Evolutionary conservation across 176 grass and related monocot species (phyloP), one percentile per base, ranked within the genome.

Genomic region (Juncus effusus): DNA sequence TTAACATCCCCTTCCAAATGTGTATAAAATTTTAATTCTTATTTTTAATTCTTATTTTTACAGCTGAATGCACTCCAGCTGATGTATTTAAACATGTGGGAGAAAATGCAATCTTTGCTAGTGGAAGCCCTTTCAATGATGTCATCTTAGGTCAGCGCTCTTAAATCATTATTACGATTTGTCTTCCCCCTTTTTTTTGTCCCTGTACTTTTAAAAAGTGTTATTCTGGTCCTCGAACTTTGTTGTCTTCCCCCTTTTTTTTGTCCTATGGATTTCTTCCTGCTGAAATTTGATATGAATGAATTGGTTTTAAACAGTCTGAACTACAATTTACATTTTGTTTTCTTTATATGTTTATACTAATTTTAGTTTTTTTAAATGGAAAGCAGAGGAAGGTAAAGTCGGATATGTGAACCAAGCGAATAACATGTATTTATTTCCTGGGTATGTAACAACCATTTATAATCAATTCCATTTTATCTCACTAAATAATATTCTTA

Each of bases 351-450:
- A 55, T 40, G 3, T 59, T 16, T 71, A 59, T 19, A 56, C 35
- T 40, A 5, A 53, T 35, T 68, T 11, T 36, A 0, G 52, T 39
- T 45, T 36, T 5, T 61, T 61, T 61, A 28, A 36, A 42, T 59
- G 54, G 41, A 40, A 71, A 71, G 61, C 76, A 97, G 94, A 79
- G 59, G 79, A 76, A 73, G 85, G 83, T 41, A 92, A 80, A 69
- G 74, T 76, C 42, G 85, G 88, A 53, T 86, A 76, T 59, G 88
- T 80, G 56, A 97, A 89, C 80, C 94, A 97, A 89, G 94, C 94
- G 82, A 97, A 97, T 61, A 97, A 97, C 72, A 97, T 97, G 94
- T 97, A 97, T 79, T 64, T 97, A 42, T 97, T 97, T 92, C 94
- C 94, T 73, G 88, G 94, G 94, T 97, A 97, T 49, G 80, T 47